Evolutionary conservation across 2,329 filamentous ascomycete genomes (phyloP).

Genomic region (Beauveria varroae): DNA sequence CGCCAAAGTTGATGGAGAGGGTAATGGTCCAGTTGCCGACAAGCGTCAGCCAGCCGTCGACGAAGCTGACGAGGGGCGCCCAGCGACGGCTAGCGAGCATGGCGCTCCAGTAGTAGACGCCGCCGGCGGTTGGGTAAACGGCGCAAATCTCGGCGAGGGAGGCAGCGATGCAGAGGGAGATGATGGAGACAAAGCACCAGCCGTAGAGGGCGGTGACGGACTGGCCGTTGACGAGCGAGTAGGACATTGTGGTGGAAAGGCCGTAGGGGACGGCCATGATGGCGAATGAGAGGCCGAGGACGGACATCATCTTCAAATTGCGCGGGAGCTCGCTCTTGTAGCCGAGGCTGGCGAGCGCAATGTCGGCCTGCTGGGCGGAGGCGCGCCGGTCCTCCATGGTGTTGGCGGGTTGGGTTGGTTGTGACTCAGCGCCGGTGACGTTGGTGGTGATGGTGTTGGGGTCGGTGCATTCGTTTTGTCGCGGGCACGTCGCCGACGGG

Average conservation of each 20-base stretch:
- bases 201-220: conserved; percentile 71
- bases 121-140: conserved; percentile 54
- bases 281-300: conserved; percentile 42
- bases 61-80: conserved; percentile 59
- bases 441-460: background rate
- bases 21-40: conserved; percentile 65
- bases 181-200: conserved; percentile 53
- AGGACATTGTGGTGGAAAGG: conserved; percentile 39
- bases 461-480: background rate
- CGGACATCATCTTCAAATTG: conserved; percentile 42
- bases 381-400: conserved; percentile 11
- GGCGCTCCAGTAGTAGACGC: conserved; percentile 69
- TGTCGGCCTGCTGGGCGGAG: conserved; percentile 26
- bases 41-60: conserved; percentile 67
- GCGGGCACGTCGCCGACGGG: background rate
- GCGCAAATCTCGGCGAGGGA: conserved; percentile 67
- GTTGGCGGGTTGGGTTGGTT: background rate
- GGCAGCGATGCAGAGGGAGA: conserved; percentile 63
- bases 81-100: conserved; percentile 53
- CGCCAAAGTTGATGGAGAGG: conserved; percentile 64
- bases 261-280: conserved; percentile 46
- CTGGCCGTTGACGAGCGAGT: conserved; percentile 62
- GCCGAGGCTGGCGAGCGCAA: conserved; percentile 39
- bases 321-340: conserved; percentile 43
- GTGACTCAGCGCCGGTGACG: background rate